Conservation (phyloP, 495 filamentous ascomycete genomes). For the Astrocystis sublimbata region DNA sequence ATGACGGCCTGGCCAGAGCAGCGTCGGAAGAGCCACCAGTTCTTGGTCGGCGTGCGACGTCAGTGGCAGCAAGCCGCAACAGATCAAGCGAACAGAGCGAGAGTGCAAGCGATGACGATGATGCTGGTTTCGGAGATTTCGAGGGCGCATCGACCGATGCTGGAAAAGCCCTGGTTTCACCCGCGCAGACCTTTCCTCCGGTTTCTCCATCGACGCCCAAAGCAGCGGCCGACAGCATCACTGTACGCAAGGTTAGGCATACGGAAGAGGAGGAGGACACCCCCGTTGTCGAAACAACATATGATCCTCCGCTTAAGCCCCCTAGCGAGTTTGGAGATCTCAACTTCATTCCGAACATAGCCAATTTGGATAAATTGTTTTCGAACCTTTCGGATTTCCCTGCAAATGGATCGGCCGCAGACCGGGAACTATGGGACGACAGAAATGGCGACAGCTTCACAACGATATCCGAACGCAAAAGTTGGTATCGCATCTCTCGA, state of each 20-base stretch:
- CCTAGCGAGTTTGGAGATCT: constrained; percentile 36
- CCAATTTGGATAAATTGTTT: constrained; percentile 49
- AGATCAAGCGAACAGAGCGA: constrained; percentile 14
- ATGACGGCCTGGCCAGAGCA: constrained; percentile 45
- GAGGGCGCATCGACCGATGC: constrained; percentile 38
- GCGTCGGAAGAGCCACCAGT: constrained; percentile 34
- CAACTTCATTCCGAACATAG: constrained; percentile 41
- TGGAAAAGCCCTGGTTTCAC: neutral
- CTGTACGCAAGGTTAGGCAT: neutral
- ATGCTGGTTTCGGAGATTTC: constrained; percentile 55
- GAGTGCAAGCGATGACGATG: constrained; percentile 23
- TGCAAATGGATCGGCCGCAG: neutral
- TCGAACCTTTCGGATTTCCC: constrained; percentile 14
- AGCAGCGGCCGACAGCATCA: constrained; percentile 9
- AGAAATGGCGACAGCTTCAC: constrained; percentile 51
- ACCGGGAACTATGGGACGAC: constrained; percentile 33
- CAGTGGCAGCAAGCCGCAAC: constrained; percentile 8
- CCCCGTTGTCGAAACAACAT: neutral
- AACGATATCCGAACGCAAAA: constrained; percentile 57
- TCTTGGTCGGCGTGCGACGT: constrained; percentile 21
- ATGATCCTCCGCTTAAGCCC: constrained; percentile 18
- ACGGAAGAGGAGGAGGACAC: neutral
- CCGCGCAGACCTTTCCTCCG: neutral
- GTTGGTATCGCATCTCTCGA: constrained; percentile 63
- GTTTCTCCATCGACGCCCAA: constrained; percentile 20